phyloP scores from a whole-genome alignment of 2,329 filamentous ascomycete genomes.

The Cytospora leucostoma region DNA sequence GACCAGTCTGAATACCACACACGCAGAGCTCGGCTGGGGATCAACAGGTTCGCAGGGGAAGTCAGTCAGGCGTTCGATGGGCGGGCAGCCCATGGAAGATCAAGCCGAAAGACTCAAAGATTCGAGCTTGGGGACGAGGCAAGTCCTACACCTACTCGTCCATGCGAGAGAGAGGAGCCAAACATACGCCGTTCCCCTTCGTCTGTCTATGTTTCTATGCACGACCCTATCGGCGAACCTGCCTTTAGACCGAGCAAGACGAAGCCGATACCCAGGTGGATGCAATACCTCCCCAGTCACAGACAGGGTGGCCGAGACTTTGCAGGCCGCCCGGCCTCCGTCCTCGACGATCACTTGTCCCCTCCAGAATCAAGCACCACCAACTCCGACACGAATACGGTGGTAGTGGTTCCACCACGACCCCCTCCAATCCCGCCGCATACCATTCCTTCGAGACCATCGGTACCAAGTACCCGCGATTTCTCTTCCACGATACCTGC shows the following conservation, averaged over 20 bases:
- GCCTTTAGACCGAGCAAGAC: slow-evolving; percentile 51
- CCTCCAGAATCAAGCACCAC: background rate
- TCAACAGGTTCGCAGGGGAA: background rate
- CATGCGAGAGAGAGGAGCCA: too few species aligned
- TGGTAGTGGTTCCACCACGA: background rate
- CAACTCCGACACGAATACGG: background rate
- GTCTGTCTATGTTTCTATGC: slow-evolving; percentile 52
- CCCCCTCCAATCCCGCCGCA: slow-evolving; percentile 20
- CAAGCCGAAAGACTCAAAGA: background rate
- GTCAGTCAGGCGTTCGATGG: background rate
- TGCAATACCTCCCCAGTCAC: slow-evolving; percentile 39
- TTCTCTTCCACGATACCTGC: background rate
- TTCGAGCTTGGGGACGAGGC: background rate
- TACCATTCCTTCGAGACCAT: background rate
- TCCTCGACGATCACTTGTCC: slow-evolving; percentile 23
- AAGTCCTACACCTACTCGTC: background rate
- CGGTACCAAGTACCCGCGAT: background rate
- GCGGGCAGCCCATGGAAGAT: background rate
- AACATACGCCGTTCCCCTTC: slow-evolving; percentile 25
- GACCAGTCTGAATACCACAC: background rate
- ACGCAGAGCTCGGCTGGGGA: slow-evolving; percentile 14
- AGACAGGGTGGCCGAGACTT: background rate
- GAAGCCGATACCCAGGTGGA: slow-evolving; percentile 54
- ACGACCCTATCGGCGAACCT: slow-evolving; percentile 49
- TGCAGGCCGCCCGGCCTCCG: slow-evolving; percentile 15